These are phyloP conservation scores for Termitomyces sp. DNA, from an alignment of 768 basidiomycete genomes.

Conservation along the genomic window DNA sequence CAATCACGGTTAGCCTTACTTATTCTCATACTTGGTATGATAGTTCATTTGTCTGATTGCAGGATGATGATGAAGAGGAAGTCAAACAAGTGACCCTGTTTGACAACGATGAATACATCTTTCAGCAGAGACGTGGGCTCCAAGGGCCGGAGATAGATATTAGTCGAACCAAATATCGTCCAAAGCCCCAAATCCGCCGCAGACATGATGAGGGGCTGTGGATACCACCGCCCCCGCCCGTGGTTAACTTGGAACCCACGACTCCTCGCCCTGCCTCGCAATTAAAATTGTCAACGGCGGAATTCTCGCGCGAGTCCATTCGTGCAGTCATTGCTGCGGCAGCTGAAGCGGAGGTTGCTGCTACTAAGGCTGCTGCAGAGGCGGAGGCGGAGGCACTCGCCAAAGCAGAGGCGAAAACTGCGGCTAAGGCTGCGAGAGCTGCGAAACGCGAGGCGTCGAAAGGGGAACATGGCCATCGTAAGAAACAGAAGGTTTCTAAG, in stretches of 20 bases:
- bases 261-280: background rate
- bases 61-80: conserved; percentile 3
- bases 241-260: background rate
- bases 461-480: conserved; percentile 23
- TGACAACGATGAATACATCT: conserved; percentile 2
- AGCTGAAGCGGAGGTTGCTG: conserved; percentile 27
- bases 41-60: background rate
- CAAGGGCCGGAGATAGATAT: conserved; percentile 1
- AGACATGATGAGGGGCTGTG: background rate
- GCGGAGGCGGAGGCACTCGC: conserved; percentile 28
- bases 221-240: background rate
- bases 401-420: conserved; percentile 23
- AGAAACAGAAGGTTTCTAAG: conserved; percentile 34
- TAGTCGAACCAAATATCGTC: conserved; percentile 1
- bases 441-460: conserved; percentile 5
- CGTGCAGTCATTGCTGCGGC: conserved; percentile 35
- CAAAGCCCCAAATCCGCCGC: background rate
- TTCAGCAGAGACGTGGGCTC: conserved; percentile 7
- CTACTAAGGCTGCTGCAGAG: conserved; percentile 27
- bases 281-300: background rate
- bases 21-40: background rate
- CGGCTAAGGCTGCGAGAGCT: conserved; percentile 21
- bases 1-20: conserved; percentile 24
- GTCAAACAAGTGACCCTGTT: background rate
- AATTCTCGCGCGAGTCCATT: conserved; percentile 22